Evolutionary conservation across 2,329 filamentous ascomycete species (phyloP), one percentile per base, ranked within the genome.

Genomic region (Talaromyces sp.): DNA sequence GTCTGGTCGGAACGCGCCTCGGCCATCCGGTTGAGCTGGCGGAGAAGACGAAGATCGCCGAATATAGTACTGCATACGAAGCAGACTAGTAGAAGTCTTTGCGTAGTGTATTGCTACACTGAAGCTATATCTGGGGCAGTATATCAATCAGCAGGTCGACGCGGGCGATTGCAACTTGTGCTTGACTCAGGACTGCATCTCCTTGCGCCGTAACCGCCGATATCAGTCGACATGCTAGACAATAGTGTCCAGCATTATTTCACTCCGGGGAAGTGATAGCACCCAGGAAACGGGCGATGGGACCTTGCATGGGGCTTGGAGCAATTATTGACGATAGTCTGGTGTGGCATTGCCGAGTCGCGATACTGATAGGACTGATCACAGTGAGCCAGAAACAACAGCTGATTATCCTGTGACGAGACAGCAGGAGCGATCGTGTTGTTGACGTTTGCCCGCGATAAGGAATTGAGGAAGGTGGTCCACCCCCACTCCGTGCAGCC

Each of bases 311-410:
- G 19, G 26, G 50, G 9, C 32, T 14, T 14, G 17, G 19, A 14
- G n/a, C 26, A 55, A 55, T 55, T 55, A 55, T 55, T 55, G 53
- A 21, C 53, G 35, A 38, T 38, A 38, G 35, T 38, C 35, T 38
- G 32, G 32, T 14, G 32, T 17, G 32, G 32, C 32, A n/a, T n/a
- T 35, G 32, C 12, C 32, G 32, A 32, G 10, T 11, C 11, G 31
- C 31, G 31, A 32, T n/a, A n/a, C n/a, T n/a, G n/a, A n/a, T 32
- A 32, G 31, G 31, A 32, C 31, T 32, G 31, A 32, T 32, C 31
- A 32, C 12, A 32, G 31, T 11, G 29, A 32, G 31, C 11, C 9
- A 11, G 9, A 32, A 11, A 32, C n/a, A n/a, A n/a, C n/a, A n/a
- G n/a, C n/a, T n/a, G n/a, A n/a, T 12, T 32, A 11, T 32, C 12